Evolutionary conservation across 345 rosid species (phyloP).

Genomic region (Microthlaspi erraticum): DNA sequence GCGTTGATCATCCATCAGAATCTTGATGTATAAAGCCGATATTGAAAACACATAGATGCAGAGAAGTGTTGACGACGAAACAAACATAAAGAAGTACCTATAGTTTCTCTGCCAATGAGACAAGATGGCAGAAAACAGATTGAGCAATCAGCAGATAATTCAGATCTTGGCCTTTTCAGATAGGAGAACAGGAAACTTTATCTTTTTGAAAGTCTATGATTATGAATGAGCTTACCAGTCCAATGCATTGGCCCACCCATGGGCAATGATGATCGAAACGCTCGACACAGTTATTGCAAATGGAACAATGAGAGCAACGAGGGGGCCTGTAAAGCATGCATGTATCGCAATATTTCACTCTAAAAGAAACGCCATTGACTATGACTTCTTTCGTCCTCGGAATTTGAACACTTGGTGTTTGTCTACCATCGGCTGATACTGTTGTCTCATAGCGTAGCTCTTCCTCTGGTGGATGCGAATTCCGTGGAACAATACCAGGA

Average conservation of each 20-base stretch:
- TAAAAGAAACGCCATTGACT: slow-evolving; percentile 81
- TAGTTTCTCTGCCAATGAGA: slow-evolving; percentile 84
- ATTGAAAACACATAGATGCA: slow-evolving; percentile 91
- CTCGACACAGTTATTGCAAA: slow-evolving; percentile 63
- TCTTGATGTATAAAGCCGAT: slow-evolving; percentile 83
- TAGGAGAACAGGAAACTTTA: not conserved
- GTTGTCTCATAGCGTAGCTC: slow-evolving; percentile 68
- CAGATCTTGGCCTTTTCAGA: slow-evolving; percentile 21
- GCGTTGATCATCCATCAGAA: slow-evolving; percentile 73
- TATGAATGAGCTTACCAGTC: slow-evolving; percentile 66
- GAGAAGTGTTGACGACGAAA: slow-evolving; percentile 89
- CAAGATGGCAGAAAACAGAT: slow-evolving; percentile 5
- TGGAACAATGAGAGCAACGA: slow-evolving; percentile 81
- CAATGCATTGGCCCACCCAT: slow-evolving; percentile 99
- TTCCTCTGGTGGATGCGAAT: slow-evolving; percentile 95
- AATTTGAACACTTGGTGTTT: slow-evolving; percentile 85
- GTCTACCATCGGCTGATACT: slow-evolving; percentile 69
- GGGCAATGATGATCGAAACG: slow-evolving; percentile 99
- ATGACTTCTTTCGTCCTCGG: slow-evolving; percentile 87
- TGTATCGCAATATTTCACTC: slow-evolving; percentile 92
- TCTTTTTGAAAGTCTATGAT: not conserved
- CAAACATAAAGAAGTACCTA: slow-evolving; percentile 96
- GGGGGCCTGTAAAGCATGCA: slow-evolving; percentile 99
- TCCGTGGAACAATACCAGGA: slow-evolving; percentile 94
- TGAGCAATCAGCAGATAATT: slow-evolving; percentile 13